Evolutionary conservation across 805 yeast species (phyloP).

Genomic region (Blastobotrys attinorum): DNA sequence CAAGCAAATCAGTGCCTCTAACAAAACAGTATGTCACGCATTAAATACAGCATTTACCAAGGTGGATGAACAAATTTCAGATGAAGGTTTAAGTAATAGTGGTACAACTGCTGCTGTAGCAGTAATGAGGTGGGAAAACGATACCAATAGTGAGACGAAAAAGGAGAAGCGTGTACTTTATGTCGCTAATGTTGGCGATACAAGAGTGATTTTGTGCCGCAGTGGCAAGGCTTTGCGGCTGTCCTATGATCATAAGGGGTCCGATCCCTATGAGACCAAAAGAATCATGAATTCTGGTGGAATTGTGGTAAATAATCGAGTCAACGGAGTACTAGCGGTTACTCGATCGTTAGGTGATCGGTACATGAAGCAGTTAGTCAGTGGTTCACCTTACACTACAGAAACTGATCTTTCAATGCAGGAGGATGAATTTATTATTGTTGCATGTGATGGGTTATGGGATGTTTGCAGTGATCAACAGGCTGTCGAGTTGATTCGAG

Average conservation of each 20-base stretch:
- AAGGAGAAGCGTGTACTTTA: slow-evolving; percentile 51
- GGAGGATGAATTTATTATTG: slow-evolving; percentile 68
- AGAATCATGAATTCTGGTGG: slow-evolving; percentile 79
- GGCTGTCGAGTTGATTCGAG: slow-evolving; percentile 66
- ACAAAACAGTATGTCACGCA: background rate
- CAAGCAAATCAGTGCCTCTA: slow-evolving; percentile 27
- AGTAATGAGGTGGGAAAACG: slow-evolving; percentile 49
- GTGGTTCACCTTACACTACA: slow-evolving; percentile 88
- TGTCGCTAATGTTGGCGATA: slow-evolving; percentile 95
- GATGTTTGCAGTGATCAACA: slow-evolving; percentile 81
- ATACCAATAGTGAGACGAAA: slow-evolving; percentile 24
- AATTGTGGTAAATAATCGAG: slow-evolving; percentile 76
- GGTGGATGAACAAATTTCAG: slow-evolving; percentile 62
- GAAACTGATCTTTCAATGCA: slow-evolving; percentile 43
- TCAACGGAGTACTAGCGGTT: slow-evolving; percentile 91
- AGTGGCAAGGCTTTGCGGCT: slow-evolving; percentile 64
- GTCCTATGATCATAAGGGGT: slow-evolving; percentile 88
- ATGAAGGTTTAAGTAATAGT: slow-evolving; percentile 57
- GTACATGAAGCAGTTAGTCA: slow-evolving; percentile 78
- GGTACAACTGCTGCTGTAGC: slow-evolving; percentile 97
- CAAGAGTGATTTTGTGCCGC: slow-evolving; percentile 74
- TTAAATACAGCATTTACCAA: slow-evolving; percentile 61
- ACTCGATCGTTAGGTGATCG: slow-evolving; percentile 89
- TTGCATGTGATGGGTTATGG: slow-evolving; percentile 98
- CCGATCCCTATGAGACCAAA: slow-evolving; percentile 65